Percentiles rank a stretch among this genome's conserved stretches.
phyloP scores from a whole-genome alignment of 192 early-diverging fungal species.

The Mortierella alpina region DNA sequence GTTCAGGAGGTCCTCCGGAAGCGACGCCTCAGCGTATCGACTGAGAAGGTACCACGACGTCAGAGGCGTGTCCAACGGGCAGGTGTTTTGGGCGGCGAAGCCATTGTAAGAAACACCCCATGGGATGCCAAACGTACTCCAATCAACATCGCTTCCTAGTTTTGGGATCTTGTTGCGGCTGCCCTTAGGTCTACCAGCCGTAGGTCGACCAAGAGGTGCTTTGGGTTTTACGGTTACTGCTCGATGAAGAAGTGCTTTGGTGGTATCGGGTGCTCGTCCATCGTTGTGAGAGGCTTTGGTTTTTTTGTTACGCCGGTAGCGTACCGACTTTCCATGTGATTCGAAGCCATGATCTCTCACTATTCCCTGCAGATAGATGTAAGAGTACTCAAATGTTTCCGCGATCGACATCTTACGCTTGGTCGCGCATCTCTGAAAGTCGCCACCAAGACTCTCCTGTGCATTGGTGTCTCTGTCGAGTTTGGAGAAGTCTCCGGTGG shows the following conservation, averaged over 20 bases:
- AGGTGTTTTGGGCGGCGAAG: slow-evolving; percentile 8
- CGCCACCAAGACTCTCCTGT: slow-evolving; percentile 10
- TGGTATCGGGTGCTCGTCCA: no score
- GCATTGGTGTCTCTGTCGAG: slow-evolving; percentile 5
- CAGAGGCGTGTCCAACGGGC: slow-evolving; percentile 17
- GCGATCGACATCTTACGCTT: not conserved
- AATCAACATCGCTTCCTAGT: slow-evolving; percentile 9
- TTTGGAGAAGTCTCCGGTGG: not conserved
- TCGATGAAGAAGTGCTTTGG: no score
- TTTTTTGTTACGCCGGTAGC: no score
- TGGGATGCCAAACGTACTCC: slow-evolving; percentile 28
- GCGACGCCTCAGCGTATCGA: not conserved
- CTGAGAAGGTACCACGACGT: slow-evolving; percentile 17
- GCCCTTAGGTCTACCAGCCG: not conserved
- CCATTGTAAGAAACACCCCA: slow-evolving; percentile 14
- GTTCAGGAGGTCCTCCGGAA: not conserved
- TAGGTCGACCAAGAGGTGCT: no score
- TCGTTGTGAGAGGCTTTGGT: no score
- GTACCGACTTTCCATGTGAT: no score
- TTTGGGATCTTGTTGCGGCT: slow-evolving; percentile 15
- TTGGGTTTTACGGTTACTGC: no score
- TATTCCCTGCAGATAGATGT: no score
- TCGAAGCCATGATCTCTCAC: no score
- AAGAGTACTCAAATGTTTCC: not conserved
- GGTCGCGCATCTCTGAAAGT: not conserved